Conservation (phyloP, 169 alveolate genomes). For the Plasmodium fragile region DNA sequence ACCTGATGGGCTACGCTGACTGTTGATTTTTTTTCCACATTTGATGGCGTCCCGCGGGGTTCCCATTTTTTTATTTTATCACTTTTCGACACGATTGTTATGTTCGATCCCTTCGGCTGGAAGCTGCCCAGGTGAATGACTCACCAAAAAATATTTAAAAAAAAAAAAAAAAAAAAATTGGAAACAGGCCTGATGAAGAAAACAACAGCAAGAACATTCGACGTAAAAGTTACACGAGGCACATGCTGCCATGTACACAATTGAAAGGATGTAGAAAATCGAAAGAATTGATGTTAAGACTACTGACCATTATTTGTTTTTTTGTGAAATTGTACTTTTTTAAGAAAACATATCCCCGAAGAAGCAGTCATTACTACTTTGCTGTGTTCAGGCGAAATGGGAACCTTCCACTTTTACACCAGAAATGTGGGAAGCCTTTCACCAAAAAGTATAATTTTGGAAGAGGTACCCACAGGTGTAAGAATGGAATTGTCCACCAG, state of each 20-base stretch:
- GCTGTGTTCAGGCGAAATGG: conserved; percentile 4
- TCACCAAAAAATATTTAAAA: neutral
- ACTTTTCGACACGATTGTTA: neutral
- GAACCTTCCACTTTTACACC: neutral
- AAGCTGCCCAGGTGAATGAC: neutral
- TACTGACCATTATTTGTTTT: neutral
- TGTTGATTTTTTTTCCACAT: neutral
- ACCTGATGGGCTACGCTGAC: neutral
- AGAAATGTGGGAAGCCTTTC: neutral
- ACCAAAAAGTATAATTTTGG: neutral
- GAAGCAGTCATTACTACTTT: neutral
- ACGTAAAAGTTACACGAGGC: neutral
- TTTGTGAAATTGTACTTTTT: neutral
- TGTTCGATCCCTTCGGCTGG: neutral
- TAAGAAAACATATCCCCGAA: neutral
- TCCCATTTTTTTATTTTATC: neutral
- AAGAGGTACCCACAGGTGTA: neutral
- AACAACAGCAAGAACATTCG: neutral
- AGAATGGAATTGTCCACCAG: neutral
- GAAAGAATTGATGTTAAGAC: neutral
- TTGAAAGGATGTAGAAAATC: neutral
- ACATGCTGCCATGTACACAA: neutral
- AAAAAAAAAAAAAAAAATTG: conserved; percentile 4
- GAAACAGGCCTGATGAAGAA: neutral
- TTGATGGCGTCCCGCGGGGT: neutral